phyloP scores from a whole-genome alignment of 441 rosid species.

The Erodium texanum region DNA sequence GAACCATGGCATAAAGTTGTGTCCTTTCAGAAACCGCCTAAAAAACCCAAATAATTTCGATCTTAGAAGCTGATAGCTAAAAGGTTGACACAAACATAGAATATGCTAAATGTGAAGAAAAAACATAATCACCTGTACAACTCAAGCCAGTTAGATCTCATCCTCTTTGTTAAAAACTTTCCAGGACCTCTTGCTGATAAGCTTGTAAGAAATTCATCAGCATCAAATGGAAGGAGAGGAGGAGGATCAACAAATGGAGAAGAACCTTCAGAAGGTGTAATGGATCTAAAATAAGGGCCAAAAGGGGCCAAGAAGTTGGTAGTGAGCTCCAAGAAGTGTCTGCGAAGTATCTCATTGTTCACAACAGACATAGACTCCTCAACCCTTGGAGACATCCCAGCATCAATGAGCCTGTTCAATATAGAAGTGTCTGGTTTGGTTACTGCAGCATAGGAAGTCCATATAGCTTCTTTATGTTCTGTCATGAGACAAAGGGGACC shows the following conservation, averaged over 20 bases:
- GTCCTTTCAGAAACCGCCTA: slow-evolving; percentile 88
- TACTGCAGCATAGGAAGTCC: slow-evolving; percentile 73
- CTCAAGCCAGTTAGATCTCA: slow-evolving; percentile 96
- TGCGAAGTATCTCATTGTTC: slow-evolving; percentile 82
- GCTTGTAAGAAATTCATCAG: slow-evolving; percentile 66
- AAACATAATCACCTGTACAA: slow-evolving; percentile 72
- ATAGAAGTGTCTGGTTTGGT: slow-evolving; percentile 95
- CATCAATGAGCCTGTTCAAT: slow-evolving; percentile 89
- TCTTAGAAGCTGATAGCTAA: slow-evolving; percentile 12
- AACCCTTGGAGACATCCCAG: slow-evolving; percentile 87
- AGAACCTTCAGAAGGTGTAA: slow-evolving; percentile 79
- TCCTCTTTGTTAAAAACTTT: slow-evolving; percentile 82
- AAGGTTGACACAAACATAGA: too few species aligned
- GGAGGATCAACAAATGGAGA: slow-evolving; percentile 90
- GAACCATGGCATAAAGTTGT: slow-evolving; percentile 94
- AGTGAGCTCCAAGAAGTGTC: slow-evolving; percentile 97
- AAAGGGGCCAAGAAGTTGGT: slow-evolving; percentile 95
- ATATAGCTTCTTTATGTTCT: slow-evolving; percentile 94
- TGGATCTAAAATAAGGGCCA: slow-evolving; percentile 80
- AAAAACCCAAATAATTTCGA: slow-evolving; percentile 21
- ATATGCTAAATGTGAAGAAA: not conserved
- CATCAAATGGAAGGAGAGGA: slow-evolving; percentile 50
- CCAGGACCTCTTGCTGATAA: slow-evolving; percentile 86
- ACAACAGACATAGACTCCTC: slow-evolving; percentile 99
- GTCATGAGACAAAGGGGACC: slow-evolving; percentile 97